Conservation (phyloP, 2,329 filamentous ascomycete species). For the Paraphaeosphaeria minitans region DNA sequence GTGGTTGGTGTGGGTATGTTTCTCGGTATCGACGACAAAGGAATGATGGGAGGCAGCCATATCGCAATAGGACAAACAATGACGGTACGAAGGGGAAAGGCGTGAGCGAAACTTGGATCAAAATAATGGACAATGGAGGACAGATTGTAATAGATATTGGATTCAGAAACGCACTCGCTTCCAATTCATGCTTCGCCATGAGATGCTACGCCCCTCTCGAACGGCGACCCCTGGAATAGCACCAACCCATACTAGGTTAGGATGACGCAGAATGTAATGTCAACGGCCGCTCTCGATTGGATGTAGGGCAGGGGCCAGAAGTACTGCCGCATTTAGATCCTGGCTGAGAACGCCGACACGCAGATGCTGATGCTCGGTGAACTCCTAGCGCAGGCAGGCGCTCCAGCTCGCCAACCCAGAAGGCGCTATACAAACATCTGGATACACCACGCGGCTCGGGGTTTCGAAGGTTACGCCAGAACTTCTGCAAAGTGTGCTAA, state of each 20-base stretch:
- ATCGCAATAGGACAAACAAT: not conserved
- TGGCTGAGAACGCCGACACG: not conserved
- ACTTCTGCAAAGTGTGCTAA: not conserved
- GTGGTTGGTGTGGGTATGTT: slow-evolving; percentile 50
- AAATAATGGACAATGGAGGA: not conserved
- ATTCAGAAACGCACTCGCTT: not conserved
- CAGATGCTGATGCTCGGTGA: not conserved
- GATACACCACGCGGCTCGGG: not conserved
- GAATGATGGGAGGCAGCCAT: slow-evolving; percentile 3
- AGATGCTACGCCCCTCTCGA: not conserved
- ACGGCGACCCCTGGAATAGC: slow-evolving; percentile 1
- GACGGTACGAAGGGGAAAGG: too few species aligned
- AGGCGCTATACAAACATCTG: not conserved
- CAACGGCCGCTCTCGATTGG: not conserved
- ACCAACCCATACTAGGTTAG: not conserved
- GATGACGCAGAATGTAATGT: not conserved
- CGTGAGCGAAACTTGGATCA: not conserved
- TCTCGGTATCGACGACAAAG: slow-evolving; percentile 50
- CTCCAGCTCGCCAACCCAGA: not conserved
- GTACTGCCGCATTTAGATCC: not conserved
- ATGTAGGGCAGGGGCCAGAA: not conserved
- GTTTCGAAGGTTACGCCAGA: not conserved
- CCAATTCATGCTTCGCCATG: not conserved
- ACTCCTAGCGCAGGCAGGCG: not conserved
- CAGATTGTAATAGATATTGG: not conserved